phyloP scores from a whole-genome alignment of 1,139 yeast genomes.

The Sugiyamaella novakii region DNA sequence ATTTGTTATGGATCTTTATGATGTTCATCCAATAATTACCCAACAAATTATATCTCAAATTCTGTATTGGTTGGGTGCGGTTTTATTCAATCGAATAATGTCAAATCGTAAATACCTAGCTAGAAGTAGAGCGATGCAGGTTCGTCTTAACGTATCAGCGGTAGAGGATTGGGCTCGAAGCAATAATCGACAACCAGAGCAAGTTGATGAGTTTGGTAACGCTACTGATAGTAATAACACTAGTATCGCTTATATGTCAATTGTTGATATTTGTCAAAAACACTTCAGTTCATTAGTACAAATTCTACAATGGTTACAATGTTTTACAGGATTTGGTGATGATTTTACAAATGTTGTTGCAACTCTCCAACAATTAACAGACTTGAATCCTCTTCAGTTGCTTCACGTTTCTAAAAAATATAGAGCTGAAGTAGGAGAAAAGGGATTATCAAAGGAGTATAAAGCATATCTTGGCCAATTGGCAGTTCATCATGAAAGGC shows the following conservation, averaged over 20 bases:
- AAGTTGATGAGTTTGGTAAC: constrained; percentile 40
- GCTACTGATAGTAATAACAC: constrained; percentile 20
- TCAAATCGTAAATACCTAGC: constrained; percentile 68
- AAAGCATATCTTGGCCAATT: constrained; percentile 41
- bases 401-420: constrained; percentile 73
- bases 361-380: constrained; percentile 47
- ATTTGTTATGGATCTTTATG: constrained; percentile 80
- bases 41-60: constrained; percentile 80
- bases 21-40: constrained; percentile 72
- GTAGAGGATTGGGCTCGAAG: constrained; percentile 92
- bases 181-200: constrained; percentile 62
- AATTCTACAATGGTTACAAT: constrained; percentile 86
- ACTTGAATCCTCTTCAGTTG: constrained; percentile 69
- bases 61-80: constrained; percentile 73
- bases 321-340: constrained; percentile 67
- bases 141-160: constrained; percentile 79
- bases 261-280: constrained; percentile 55
- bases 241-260: constrained; percentile 40
- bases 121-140: constrained; percentile 84
- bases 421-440: constrained; percentile 82
- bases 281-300: constrained; percentile 78
- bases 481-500: constrained; percentile 36
- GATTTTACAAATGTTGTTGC: constrained; percentile 60
- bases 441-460: constrained; percentile 44
- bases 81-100: constrained; percentile 72